Evolutionary conservation across 225 moss, liverwort and hornwort species (phyloP), one percentile per base, ranked within the genome.

Genomic region (Physcomitrium patens): DNA sequence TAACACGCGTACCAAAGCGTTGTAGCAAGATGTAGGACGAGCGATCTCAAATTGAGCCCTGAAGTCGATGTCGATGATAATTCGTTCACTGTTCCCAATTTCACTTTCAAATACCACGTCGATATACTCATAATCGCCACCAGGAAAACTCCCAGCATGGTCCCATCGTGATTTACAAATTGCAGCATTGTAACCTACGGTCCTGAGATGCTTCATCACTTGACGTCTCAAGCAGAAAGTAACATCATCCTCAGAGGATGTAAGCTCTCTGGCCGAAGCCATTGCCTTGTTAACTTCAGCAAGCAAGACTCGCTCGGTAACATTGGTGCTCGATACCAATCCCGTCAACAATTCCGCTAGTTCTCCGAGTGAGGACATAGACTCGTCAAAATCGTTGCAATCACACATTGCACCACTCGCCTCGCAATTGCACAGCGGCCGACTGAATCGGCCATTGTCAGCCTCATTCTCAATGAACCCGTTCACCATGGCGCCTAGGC

Each of bases 151-250:
- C 7, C 89, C 91, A 8, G 88, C 87, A 48, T 93, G 91, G 54
- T 93, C 91, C 95, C 95, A 96, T 14, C 91, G 80, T 28, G 93
- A 91, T 75, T 96, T 96, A 67, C 95, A 93, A 19, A 96, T 89
- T 9, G 87, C 93, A 61, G 95, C 95, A 84, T 96, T 91, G 58
- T 93, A 90, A 12, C 95, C 93, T 7, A 70, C 79, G 1, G 77
- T 54, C 58, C 93, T 76, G 0, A 96, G 88, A 53, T 83, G 74
- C 64, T 78, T 84, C 93, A 96, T 93, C 9, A 93, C 83, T 8
- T 42, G 71, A 2, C 93, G 93, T 70, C 80, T 86, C 65, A 78
- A 31, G 53, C 69, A 81, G 6, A 10, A 23, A 7, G 60, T 5
- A 12, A 44, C 31, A 45, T 46, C 73, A 2, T 66, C 72, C 37